Base-by-base conservation (phyloP, 257 asterid genomes). In the Plectranthus barbatus region DNA sequence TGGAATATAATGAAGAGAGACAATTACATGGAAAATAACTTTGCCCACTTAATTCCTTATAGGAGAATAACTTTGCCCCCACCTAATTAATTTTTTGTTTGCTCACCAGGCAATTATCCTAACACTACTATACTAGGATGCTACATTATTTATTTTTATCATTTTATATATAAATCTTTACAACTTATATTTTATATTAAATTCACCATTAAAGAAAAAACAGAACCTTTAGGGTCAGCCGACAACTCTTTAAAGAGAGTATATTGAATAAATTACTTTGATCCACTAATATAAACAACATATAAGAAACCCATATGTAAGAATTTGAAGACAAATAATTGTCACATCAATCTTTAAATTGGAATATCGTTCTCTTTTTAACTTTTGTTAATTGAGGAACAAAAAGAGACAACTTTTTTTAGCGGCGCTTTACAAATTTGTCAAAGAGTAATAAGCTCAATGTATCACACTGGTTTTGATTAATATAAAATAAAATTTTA, bases 61-160 rank as follows among this genome's bases (percentile, higher is more conserved):
- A 44, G 42, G 37, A 53, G 80, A 74, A 74, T 69, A 71, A 60
- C 58, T 40, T 44, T 52, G 44, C 50, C 67, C 31, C 83, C 46
- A 64, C 80, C 19, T 39, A 58, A 7, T 7, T 6, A 0, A n/a
- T n/a, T 26, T 26, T 26, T n/a, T n/a, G n/a, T n/a, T n/a, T n/a
- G n/a, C n/a, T n/a, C n/a, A n/a, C n/a, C n/a, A n/a, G n/a, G n/a
- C n/a, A n/a, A n/a, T 10, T 12, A 40, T 40, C n/a, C 3, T 40
- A 13, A n/a, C 5, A 40, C 31, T 42, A 37, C 6, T 11, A n/a
- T 60, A 1, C 7, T 17, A 47, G 6, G 52, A 47, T 47, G 52
- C 26, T 47, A 23, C n/a, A n/a, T n/a, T n/a, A n/a, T n/a, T n/a
- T n/a, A n/a, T n/a, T n/a, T n/a, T n/a, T n/a, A n/a, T n/a, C n/a